Evolutionary conservation across 2,329 filamentous ascomycete species (phyloP), one percentile per base, ranked within the genome.

Genomic region (Talaromyces sp.): DNA sequence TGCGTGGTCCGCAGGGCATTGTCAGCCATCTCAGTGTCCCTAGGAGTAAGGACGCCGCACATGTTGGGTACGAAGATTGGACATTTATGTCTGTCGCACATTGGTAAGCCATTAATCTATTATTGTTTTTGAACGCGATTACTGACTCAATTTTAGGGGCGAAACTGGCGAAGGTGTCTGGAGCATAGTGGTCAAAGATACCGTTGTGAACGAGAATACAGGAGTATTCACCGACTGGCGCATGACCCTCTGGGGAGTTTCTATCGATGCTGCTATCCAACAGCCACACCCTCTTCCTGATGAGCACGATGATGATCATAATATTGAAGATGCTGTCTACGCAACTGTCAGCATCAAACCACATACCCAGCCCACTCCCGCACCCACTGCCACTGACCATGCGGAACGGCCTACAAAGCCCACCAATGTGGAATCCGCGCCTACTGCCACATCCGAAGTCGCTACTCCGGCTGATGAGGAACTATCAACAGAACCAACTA

Each of bases 21-120:
- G 83, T 92, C 68, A 97, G 92, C 74, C 89, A 97, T 73, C 86
- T 99, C 62, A 90, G 93, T 4, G 90, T 89, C 13, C 82, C 89
- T 1, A 90, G 95, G 69, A 84, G 84, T 66, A 78, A 86, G 24
- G 95, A 99, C 76, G 81, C 84, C 1, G 85, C 84, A 41, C 75
- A 80, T 0, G 78, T 80, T 24, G 95, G 95, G 9, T 99, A 98
- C 75, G 81, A 89, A 43, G 92, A 98, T 79, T 99, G 95, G 95
- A 98, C 94, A 0, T 99, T 99, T 73, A 99, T 99, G 95, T 96
- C 90, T 67, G 95, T 99, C 43, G 93, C 89, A 68, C 95, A 99
- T 76, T 99, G 93, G 91, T 93, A 84, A 78, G 89, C 6, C 7
- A n/a, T 9, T 14, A 8, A 16, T 54, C 8, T n/a, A 13, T 9